Conservation (phyloP, 202 grass and related monocot species). For the Digitaria exilis region DNA sequence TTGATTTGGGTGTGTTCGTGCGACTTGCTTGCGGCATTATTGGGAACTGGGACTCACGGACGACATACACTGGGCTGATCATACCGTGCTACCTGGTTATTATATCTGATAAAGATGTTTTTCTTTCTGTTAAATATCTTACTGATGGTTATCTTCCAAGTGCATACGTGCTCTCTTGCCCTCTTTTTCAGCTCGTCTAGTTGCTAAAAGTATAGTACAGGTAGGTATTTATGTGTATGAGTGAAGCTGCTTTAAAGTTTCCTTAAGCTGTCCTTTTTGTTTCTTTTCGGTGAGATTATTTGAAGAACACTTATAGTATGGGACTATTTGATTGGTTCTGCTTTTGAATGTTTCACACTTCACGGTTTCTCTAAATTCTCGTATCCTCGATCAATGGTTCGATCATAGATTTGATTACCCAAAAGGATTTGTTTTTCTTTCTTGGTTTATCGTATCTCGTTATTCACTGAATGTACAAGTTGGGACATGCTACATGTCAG, state of each 20-base stretch:
- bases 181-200: neutral
- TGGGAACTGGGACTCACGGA: neutral
- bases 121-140: conserved; percentile 18
- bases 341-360: no score
- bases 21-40: conserved; percentile 34
- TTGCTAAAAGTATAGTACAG: neutral
- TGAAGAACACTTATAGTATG: no score
- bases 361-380: no score
- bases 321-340: no score
- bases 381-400: no score
- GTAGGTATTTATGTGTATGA: neutral
- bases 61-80: neutral
- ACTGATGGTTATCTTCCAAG: neutral
- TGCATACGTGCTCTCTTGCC: neutral
- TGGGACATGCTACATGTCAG: no score
- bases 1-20: neutral
- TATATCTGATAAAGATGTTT: neutral
- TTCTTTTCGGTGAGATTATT: no score
- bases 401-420: no score
- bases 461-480: no score
- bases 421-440: no score
- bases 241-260: neutral
- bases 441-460: no score
- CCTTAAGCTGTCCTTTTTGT: neutral
- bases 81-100: no score